These are phyloP conservation scores for Beta vulgaris DNA, from an alignment of 148 eudicot genomes.

Conservation along the genomic window DNA sequence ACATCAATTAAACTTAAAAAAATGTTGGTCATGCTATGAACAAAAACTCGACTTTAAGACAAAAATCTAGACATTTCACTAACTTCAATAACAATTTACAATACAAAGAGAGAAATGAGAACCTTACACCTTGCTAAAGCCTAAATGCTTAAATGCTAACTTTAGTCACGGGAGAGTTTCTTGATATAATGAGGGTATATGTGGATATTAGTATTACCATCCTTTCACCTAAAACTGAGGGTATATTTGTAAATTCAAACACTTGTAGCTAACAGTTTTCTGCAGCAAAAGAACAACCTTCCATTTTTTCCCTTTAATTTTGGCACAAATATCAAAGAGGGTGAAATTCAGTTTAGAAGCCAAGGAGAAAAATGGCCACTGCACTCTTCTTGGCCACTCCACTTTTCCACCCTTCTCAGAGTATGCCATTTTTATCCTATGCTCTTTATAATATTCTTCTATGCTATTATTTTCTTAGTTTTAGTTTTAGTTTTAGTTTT, in stretches of 20 bases:
- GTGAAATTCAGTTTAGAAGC: constrained; percentile 5
- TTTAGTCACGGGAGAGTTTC: no score
- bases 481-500: background rate
- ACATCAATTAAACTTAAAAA: no score
- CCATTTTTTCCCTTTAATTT: constrained; percentile 9
- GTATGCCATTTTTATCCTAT: constrained; percentile 35
- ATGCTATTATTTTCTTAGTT: background rate
- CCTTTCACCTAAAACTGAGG: no score
- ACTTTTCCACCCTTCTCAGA: constrained; percentile 39
- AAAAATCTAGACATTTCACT: no score
- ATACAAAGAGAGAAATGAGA: no score
- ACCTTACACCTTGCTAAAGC: no score
- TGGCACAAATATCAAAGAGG: constrained; percentile 15
- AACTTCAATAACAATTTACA: no score
- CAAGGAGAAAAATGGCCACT: constrained; percentile 47
- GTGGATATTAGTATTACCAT: no score
- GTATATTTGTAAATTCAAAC: constrained; percentile 4
- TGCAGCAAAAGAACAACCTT: constrained; percentile 30
- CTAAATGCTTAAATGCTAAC: no score
- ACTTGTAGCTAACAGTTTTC: constrained; percentile 8
- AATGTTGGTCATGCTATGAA: no score
- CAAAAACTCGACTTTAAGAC: no score
- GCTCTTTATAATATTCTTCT: background rate
- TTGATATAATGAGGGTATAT: no score
- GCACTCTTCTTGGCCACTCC: constrained; percentile 51